Evolutionary conservation across 768 basidiomycete species (phyloP).

Genomic region (Lactarius quietus): DNA sequence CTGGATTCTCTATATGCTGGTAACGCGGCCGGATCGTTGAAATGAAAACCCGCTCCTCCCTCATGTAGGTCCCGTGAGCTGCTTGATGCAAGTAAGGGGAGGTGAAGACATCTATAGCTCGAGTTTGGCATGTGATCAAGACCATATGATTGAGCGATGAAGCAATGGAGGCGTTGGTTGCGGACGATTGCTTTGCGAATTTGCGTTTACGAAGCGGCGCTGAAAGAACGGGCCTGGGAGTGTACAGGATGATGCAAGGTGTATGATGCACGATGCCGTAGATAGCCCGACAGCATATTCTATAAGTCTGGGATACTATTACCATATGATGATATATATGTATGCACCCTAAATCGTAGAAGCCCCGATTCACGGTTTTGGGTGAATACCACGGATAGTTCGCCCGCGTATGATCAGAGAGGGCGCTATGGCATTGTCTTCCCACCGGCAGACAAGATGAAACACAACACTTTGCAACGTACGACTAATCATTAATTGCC

Average conservation of each 20-base stretch:
- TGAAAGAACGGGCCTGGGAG: neutral
- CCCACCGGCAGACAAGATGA: neutral
- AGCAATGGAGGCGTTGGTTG: conserved; percentile 1
- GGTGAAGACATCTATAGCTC: conserved; percentile 13
- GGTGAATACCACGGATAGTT: neutral
- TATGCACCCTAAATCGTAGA: neutral
- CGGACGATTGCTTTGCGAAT: conserved; percentile 1
- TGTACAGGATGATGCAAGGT: neutral
- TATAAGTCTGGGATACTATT: too few relatives aligned
- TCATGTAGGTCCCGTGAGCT: conserved; percentile 24
- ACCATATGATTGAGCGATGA: conserved; percentile 16
- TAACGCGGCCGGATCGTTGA: conserved; percentile 21
- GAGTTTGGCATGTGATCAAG: conserved; percentile 19
- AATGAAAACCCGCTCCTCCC: conserved; percentile 14
- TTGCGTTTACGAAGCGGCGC: conserved; percentile 1
- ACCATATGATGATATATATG: neutral
- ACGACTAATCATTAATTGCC: neutral
- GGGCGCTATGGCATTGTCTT: too few relatives aligned
- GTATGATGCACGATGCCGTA: too few relatives aligned
- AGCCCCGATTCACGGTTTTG: conserved; percentile 1
- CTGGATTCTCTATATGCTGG: conserved; percentile 9
- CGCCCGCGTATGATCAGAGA: neutral
- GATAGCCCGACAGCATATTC: neutral
- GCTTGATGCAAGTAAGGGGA: conserved; percentile 5
- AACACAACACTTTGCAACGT: conserved; percentile 3